Evolutionary conservation across 768 basidiomycete genomes (phyloP), one percentile per base, ranked within the genome.

Genomic region (Cystofilobasidium capitatum): DNA sequence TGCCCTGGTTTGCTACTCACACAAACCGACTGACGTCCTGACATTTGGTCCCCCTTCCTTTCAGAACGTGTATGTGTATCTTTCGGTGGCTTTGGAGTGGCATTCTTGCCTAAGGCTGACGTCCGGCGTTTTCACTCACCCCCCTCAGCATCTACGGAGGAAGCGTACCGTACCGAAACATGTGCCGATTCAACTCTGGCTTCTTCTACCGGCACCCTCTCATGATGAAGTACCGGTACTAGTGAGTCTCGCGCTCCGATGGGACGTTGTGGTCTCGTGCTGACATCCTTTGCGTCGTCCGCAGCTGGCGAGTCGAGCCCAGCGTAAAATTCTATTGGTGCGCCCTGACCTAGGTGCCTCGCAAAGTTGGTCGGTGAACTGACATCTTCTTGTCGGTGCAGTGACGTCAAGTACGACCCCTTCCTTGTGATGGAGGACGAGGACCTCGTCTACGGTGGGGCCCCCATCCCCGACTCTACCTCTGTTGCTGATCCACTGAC

Each of bases 351-450:
- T n/a, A 13, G 44, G n/a, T 45, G n/a, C n/a, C 44, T n/a, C n/a
- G n/a, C n/a, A n/a, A n/a, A n/a, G 44, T 55, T n/a, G 22, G 54
- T 14, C 54, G 35, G 59, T 55, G 33, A 26, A 44, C 51, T 58
- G 33, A 14, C 66, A 89, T 85, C n/a, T 89, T 87, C 79, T 93
- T 93, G 79, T 92, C 83, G 79, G 81, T 91, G 86, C 77, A 93
- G 91, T 72, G 87, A 92, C 62, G 42, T 77, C 44, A 67, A 51
- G 20, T 63, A 63, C 62, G 62, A 63, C 31, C 62, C 62, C 16
- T 63, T 63, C 81, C 75, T 85, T 54, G 80, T 84, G 64, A 89
- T 93, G 88, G 79, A 87, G 72, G 83, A 85, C 58, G 80, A 87
- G 69, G 83, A 88, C 44, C 90, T 89, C 78, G 83, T 87, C 58